Evolutionary conservation across 2,329 filamentous ascomycete species (phyloP).

Genomic region (Mariannaea elegans): DNA sequence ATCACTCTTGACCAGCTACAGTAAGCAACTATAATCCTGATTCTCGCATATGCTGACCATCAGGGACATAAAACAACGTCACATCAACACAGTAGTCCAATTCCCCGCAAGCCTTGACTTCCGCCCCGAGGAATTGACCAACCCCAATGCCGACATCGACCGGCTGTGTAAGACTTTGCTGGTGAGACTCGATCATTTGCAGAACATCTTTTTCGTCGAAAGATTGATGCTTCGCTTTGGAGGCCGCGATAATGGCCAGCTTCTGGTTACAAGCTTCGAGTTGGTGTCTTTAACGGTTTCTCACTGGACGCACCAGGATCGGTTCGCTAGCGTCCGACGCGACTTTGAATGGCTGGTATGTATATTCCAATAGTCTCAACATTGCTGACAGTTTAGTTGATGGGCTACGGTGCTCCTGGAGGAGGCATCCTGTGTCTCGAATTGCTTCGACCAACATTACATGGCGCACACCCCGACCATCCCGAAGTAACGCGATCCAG

Average conservation of each 20-base stretch:
- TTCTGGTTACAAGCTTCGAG: constrained; percentile 56
- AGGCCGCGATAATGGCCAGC: constrained; percentile 47
- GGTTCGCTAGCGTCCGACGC: constrained; percentile 50
- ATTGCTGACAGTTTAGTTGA: constrained; percentile 45
- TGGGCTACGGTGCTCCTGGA: constrained; percentile 59
- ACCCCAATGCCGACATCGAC: constrained; percentile 39
- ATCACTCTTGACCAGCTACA: constrained; percentile 28
- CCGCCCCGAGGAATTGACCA: constrained; percentile 49
- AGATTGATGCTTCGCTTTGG: constrained; percentile 62
- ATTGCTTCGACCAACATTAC: constrained; percentile 52
- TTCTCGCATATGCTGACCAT: too few species aligned
- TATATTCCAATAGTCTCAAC: constrained; percentile 10
- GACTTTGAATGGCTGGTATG: constrained; percentile 61
- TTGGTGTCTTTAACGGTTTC: constrained; percentile 56
- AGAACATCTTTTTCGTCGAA: constrained; percentile 68
- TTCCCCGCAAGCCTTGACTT: constrained; percentile 52
- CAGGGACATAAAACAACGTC: constrained; percentile 49
- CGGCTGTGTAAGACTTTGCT: constrained; percentile 56
- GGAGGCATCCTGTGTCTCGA: constrained; percentile 61
- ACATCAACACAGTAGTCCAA: constrained; percentile 43
- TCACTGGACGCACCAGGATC: constrained; percentile 61
- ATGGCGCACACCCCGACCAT: constrained; percentile 44
- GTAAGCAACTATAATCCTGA: constrained; percentile 27
- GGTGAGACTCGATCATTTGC: constrained; percentile 58
- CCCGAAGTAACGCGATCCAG: constrained; percentile 51